Evolutionary conservation across 495 filamentous ascomycete genomes (phyloP), one percentile per base, ranked within the genome.

Genomic region (Glutinoglossum americanum): DNA sequence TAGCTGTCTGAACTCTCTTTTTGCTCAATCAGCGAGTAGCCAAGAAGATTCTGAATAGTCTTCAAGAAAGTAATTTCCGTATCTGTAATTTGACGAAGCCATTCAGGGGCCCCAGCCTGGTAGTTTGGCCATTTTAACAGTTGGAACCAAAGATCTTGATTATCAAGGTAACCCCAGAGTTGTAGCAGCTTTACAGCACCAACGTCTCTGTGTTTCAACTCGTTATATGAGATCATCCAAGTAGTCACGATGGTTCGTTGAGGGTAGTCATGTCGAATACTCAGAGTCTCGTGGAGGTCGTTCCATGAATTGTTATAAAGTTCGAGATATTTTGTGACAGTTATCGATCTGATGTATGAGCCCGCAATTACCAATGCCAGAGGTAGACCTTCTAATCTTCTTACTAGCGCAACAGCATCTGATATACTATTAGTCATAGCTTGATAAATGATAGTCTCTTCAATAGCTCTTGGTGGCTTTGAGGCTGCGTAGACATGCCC

Each of bases 101-200:
- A 74, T 17, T 13, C 4, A 0, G 66, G 69, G 1, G 59, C 28
- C 19, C 61, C 4, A 1, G 58, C 60, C 59, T 51, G 51, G 51
- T 65, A 0, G 1, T 15, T n/a, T 25, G 60, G 59, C 55, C 57
- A 49, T 30, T 61, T 23, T 23, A 73, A 17, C 51, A 76, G 64
- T 59, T 74, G 69, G 59, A 68, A 74, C 73, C 73, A 77, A 39
- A 76, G 64, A 65, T 77, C 73, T 58, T 72, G 70, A 59, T 73
- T 74, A 61, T 74, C 69, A 45, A 76, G 73, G 57, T 62, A 71
- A 54, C 72, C 71, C 68, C 71, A 73, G 10, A 75, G 60, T 5
- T 66, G 58, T 21, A 78, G 66, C 23, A 77, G 61, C 7, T 68
- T 44, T 23, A 71, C 71, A 37, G 72, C 63, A 27, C 59, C 54